Evolutionary conservation across 495 filamentous ascomycete species (phyloP).

Genomic region (Neurospora sp.): DNA sequence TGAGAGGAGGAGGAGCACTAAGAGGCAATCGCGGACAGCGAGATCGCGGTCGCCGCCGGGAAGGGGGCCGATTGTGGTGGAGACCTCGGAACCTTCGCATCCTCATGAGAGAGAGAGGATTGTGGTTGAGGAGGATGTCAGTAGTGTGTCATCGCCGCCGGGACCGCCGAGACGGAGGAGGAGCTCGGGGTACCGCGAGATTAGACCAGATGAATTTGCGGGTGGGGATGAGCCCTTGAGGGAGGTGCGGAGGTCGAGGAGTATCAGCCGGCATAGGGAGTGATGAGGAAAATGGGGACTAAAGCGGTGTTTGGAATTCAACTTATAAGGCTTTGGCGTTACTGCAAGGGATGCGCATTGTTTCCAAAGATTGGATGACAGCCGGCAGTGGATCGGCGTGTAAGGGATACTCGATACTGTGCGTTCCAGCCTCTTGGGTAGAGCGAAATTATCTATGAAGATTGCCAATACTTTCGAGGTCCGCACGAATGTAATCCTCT

Average conservation of each 20-base stretch:
- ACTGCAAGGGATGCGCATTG: neutral
- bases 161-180: slow-evolving; percentile 3
- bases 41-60: neutral
- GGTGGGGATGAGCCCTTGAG: slow-evolving; percentile 20
- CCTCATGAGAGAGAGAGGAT: neutral
- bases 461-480: neutral
- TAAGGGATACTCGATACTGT: neutral
- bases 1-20: slow-evolving; percentile 18
- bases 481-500: neutral
- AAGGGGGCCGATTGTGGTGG: neutral
- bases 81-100: neutral
- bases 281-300: neutral
- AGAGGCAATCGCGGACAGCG: neutral
- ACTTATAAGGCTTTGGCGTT: neutral
- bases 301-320: neutral
- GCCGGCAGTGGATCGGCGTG: neutral
- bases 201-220: slow-evolving; percentile 21
- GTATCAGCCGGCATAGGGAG: slow-evolving; percentile 9
- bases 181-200: slow-evolving; percentile 19
- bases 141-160: neutral
- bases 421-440: neutral
- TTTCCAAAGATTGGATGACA: neutral
- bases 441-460: neutral
- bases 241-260: slow-evolving; percentile 23
- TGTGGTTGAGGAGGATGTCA: neutral